Evolutionary conservation across 2,329 filamentous ascomycete species (phyloP), one percentile per base, ranked within the genome.

Genomic region (Colletotrichum noveboracense): DNA sequence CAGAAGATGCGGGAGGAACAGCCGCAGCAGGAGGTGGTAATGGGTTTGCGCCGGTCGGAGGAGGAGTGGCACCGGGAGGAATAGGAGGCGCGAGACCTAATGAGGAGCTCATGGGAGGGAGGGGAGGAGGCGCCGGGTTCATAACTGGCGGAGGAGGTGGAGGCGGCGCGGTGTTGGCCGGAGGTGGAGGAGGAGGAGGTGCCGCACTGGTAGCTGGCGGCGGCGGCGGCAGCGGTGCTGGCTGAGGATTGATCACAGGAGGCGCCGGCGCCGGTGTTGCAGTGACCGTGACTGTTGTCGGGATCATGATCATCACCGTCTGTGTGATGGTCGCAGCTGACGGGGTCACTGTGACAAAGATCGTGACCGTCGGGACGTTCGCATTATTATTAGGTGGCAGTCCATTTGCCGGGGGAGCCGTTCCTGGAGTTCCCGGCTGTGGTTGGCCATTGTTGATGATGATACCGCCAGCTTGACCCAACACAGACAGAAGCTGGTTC

Each of bases 371-470:
- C 7, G 74, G 74, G 9, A 76, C 64, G 6, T 76, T 76, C 10
- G 74, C 70, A 12, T 74, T 74, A 24, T 76, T 76, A 26, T 76
- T 76, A 30, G 72, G 71, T 13, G 71, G 68, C 21, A 74, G 7
- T 5, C 58, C 34, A 12, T 55, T 65, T 5, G 56, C 24, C 3
- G 73, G 13, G 18, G 26, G 24, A n/a, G 28, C 21, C 24, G 21
- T 18, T 13, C 64, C 56, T 7, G 60, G 48, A 6, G 68, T 55
- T 18, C 43, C 62, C 28, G 43, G 43, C 43, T 52, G 64, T 4
- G 70, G 56, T 6, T 58, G 66, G 24, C 56, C 56, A n/a, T 32
- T 60, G 8, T 32, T 61, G 26, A 32, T 14, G n/a, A 52, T 52
- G n/a, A 52, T 52, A 18, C 43, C 43, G 6, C 43, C 43, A 52